Evolutionary conservation across 2,329 filamentous ascomycete genomes (phyloP).

Genomic region (Achaetomium macrosporum): DNA sequence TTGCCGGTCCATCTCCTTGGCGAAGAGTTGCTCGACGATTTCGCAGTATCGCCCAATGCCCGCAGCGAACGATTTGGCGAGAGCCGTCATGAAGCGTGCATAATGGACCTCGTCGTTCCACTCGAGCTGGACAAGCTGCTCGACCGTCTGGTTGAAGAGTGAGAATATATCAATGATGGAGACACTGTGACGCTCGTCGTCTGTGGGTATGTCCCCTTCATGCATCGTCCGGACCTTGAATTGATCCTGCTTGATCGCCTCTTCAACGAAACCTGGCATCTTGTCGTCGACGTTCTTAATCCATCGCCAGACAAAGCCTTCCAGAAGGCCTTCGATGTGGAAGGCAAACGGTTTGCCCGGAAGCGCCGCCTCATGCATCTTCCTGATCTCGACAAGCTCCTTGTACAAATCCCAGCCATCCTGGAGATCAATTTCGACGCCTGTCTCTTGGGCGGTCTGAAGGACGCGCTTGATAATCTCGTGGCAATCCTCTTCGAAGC

Average conservation of each 20-base stretch:
- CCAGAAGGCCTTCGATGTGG: constrained; percentile 76
- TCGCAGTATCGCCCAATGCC: constrained; percentile 90
- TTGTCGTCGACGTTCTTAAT: constrained; percentile 73
- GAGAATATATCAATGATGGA: constrained; percentile 92
- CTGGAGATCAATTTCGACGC: constrained; percentile 73
- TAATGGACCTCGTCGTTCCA: constrained; percentile 94
- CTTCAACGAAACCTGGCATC: constrained; percentile 77
- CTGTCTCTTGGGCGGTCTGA: constrained; percentile 60
- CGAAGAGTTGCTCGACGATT: constrained; percentile 76
- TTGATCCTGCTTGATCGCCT: constrained; percentile 83
- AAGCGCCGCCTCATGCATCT: constrained; percentile 70
- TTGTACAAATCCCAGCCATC: constrained; percentile 94
- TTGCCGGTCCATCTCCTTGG: constrained; percentile 85
- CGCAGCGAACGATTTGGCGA: constrained; percentile 76
- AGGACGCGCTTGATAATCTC: constrained; percentile 81
- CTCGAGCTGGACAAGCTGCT: constrained; percentile 77
- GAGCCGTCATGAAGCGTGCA: constrained; percentile 92
- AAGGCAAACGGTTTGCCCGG: constrained; percentile 75
- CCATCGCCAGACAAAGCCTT: constrained; percentile 96
- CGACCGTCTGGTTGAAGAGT: constrained; percentile 85
- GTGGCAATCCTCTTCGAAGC: constrained; percentile 82
- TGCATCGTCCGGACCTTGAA: constrained; percentile 70
- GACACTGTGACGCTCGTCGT: constrained; percentile 84
- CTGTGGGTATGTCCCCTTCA: constrained; percentile 57
- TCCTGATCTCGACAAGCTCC: constrained; percentile 77